Conservation (phyloP, 139 green algal genomes). For the Mesotaenium endlicherianum region DNA sequence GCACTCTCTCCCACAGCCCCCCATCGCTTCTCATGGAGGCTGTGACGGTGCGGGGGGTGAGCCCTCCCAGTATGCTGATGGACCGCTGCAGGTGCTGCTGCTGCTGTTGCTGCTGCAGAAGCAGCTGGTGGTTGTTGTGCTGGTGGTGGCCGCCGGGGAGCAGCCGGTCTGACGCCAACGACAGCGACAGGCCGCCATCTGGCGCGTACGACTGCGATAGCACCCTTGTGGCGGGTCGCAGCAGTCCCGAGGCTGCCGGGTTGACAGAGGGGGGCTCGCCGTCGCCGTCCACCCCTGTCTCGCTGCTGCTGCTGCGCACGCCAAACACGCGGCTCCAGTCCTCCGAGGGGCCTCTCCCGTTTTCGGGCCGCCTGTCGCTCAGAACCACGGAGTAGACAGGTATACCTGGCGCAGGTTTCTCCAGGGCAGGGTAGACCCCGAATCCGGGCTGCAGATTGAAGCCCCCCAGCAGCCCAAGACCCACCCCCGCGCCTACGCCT, state of each 20-base stretch:
- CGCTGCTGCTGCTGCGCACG: no score
- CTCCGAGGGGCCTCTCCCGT: no score
- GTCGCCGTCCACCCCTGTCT: not conserved
- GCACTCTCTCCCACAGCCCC: not conserved
- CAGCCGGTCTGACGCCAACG: not conserved
- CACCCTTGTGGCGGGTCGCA: not conserved
- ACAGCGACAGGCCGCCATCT: not conserved
- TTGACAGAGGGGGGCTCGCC: not conserved
- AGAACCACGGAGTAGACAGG: conserved; percentile 16
- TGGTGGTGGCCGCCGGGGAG: no score
- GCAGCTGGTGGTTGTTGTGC: no score
- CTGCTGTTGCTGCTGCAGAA: no score
- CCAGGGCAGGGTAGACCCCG: no score
- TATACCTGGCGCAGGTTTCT: no score
- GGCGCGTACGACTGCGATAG: not conserved
- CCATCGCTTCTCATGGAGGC: no score
- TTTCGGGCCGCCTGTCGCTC: not conserved
- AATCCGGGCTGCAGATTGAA: no score
- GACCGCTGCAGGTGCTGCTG: conserved; percentile 20
- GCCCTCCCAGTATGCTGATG: not conserved
- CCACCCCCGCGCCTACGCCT: no score
- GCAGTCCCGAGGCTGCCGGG: not conserved
- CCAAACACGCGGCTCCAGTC: no score
- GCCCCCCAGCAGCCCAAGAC: no score
- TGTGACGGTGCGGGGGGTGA: not conserved